phyloP scores from a whole-genome alignment of 768 basidiomycete species.

The Pleurotus eryngii region DNA sequence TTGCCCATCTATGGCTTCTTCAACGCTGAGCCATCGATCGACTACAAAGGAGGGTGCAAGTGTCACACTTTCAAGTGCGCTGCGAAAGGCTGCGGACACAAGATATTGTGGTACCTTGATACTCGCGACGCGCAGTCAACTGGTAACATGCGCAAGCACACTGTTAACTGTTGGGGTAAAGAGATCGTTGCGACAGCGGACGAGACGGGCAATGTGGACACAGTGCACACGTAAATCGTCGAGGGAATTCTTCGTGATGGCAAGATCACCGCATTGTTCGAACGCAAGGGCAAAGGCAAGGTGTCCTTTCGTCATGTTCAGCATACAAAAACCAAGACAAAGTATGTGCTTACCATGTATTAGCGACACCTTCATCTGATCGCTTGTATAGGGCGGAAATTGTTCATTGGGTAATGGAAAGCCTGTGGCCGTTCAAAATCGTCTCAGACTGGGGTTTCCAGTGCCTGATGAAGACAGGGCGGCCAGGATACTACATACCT shows the following conservation, averaged over 20 bases:
- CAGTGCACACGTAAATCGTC: neutral
- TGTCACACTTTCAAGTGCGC: constrained; percentile 22
- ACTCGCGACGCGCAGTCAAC: constrained; percentile 22
- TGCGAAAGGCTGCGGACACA: constrained; percentile 14
- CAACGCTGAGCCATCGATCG: constrained; percentile 14
- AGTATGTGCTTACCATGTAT: constrained; percentile 13
- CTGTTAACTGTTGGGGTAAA: constrained; percentile 24
- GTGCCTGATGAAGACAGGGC: constrained; percentile 28
- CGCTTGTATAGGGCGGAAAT: constrained; percentile 21
- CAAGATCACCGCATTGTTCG: constrained; percentile 24
- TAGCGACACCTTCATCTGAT: neutral
- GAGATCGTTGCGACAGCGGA: constrained; percentile 19
- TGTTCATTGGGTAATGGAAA: constrained; percentile 32
- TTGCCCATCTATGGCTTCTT: constrained; percentile 27
- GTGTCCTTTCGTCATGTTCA: constrained; percentile 26
- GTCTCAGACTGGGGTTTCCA: constrained; percentile 27
- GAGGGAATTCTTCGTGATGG: constrained; percentile 5
- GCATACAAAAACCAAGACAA: constrained; percentile 21
- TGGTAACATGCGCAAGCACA: constrained; percentile 26
- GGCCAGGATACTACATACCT: constrained; percentile 32
- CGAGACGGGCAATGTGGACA: neutral
- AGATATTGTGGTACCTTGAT: constrained; percentile 18
- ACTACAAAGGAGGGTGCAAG: constrained; percentile 12
- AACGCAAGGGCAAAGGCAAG: constrained; percentile 22
- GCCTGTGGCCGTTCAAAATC: constrained; percentile 27